Conservation (phyloP, 208 protist species). For the Trypanosoma cruzi region DNA sequence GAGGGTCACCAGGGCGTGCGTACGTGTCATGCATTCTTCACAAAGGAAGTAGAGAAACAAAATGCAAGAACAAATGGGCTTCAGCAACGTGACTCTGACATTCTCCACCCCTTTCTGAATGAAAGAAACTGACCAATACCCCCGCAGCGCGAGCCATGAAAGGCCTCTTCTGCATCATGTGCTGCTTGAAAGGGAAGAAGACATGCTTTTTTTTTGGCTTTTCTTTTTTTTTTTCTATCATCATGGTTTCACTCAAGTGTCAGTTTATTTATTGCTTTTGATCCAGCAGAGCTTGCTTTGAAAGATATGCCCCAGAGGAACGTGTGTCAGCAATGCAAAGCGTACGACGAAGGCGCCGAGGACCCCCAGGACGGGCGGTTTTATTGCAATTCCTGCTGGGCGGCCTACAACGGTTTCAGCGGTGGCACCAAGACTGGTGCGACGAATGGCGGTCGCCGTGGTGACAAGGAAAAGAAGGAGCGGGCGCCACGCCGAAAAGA, state of each 20-base stretch:
- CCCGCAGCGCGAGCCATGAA: background rate
- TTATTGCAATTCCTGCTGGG: constrained; percentile 72
- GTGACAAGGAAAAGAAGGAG: background rate
- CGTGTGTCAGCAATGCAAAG: constrained; percentile 61
- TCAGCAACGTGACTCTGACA: too few relatives aligned
- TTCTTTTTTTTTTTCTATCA: constrained; percentile 16
- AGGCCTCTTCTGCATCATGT: background rate
- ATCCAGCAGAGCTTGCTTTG: too few relatives aligned
- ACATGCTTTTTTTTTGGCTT: background rate
- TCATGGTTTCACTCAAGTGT: background rate
- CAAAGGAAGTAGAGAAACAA: too few relatives aligned
- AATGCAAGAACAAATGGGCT: too few relatives aligned
- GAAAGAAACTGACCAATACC: too few relatives aligned
- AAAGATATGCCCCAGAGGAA: constrained; percentile 36
- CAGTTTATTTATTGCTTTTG: background rate
- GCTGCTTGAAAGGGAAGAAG: background rate
- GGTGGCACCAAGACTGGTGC: constrained; percentile 13
- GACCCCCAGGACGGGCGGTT: constrained; percentile 47
- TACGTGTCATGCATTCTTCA: too few relatives aligned
- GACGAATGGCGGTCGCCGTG: background rate
- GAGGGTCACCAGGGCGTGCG: background rate
- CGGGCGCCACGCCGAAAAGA: constrained; percentile 4
- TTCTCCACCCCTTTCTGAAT: too few relatives aligned
- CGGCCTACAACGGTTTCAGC: constrained; percentile 30
- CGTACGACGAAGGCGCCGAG: constrained; percentile 50